Evolutionary conservation across 805 yeast species (phyloP).

Genomic region (Candida sonorensis): DNA sequence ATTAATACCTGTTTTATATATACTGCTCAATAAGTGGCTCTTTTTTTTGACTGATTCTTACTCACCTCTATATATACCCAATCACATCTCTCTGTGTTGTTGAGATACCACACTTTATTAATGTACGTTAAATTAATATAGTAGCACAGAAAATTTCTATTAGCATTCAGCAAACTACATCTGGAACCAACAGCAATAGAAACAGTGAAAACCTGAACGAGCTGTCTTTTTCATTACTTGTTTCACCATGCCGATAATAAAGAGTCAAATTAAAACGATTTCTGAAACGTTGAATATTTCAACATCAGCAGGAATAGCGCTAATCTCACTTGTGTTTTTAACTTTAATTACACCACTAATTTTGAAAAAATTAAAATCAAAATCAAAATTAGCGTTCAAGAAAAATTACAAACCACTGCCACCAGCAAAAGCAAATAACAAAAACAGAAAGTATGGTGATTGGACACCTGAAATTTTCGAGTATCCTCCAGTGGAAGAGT

Average conservation of each 20-base stretch:
- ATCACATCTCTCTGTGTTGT: no score
- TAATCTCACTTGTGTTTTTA: conserved; percentile 5
- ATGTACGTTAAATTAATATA: no score
- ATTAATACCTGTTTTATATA: no score
- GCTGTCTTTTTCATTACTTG: no score
- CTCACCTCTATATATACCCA: no score
- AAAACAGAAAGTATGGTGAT: conserved; percentile 38
- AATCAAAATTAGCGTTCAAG: conserved; percentile 5
- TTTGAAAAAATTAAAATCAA: conserved; percentile 1
- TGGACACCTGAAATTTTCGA: conserved; percentile 50
- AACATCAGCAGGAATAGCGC: conserved; percentile 3
- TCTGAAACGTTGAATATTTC: conserved; percentile 6
- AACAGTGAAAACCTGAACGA: no score
- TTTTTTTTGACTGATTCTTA: no score
- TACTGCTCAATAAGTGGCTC: no score
- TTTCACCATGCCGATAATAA: conserved; percentile 5
- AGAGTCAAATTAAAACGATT: conserved; percentile 4
- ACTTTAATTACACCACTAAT: conserved; percentile 3
- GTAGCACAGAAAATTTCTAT: no score
- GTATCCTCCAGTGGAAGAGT: conserved; percentile 44
- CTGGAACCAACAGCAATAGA: no score
- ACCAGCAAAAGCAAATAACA: conserved; percentile 34
- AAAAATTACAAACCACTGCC: conserved; percentile 25
- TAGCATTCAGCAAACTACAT: no score
- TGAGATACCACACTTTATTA: no score